These are phyloP conservation scores for Clarireedia sp. DNA, from an alignment of 2,329 filamentous ascomycete species.

Conservation along the genomic window DNA sequence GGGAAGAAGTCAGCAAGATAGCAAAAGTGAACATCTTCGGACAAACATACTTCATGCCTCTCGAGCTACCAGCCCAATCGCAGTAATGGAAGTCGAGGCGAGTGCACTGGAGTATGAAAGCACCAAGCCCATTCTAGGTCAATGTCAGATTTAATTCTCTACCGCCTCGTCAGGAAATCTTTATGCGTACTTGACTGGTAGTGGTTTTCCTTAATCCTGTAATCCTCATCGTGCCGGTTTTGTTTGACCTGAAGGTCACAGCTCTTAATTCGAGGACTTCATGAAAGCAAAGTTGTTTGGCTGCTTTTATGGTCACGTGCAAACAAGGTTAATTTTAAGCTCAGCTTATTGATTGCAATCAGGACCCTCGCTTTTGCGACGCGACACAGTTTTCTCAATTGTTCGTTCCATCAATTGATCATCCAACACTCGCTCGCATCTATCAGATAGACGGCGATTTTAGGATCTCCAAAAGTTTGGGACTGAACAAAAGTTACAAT, in stretches of 20 bases:
- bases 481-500: slow-evolving; percentile 41
- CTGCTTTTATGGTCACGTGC: too few relatives aligned
- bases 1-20: not conserved
- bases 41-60: slow-evolving; percentile 76
- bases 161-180: not conserved
- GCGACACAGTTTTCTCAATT: slow-evolving; percentile 1
- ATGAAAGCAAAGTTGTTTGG: too few relatives aligned
- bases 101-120: slow-evolving; percentile 96
- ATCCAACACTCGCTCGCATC: not conserved
- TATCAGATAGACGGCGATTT: not conserved
- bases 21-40: not conserved
- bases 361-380: not conserved
- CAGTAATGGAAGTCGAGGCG: slow-evolving; percentile 95
- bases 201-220: slow-evolving; percentile 45
- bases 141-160: slow-evolving; percentile 10
- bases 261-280: too few relatives aligned
- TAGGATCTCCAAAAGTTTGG: not conserved
- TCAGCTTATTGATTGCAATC: slow-evolving; percentile 2
- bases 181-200: slow-evolving; percentile 41
- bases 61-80: slow-evolving; percentile 88
- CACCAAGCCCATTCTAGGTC: slow-evolving; percentile 82
- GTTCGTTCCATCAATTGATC: slow-evolving; percentile 1
- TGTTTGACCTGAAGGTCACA: not conserved
- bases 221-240: slow-evolving; percentile 39
- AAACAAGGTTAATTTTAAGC: not conserved